These are phyloP conservation scores for Sporothrix pseudoabietina DNA, from an alignment of 2,329 filamentous ascomycete genomes.

Conservation along the genomic window DNA sequence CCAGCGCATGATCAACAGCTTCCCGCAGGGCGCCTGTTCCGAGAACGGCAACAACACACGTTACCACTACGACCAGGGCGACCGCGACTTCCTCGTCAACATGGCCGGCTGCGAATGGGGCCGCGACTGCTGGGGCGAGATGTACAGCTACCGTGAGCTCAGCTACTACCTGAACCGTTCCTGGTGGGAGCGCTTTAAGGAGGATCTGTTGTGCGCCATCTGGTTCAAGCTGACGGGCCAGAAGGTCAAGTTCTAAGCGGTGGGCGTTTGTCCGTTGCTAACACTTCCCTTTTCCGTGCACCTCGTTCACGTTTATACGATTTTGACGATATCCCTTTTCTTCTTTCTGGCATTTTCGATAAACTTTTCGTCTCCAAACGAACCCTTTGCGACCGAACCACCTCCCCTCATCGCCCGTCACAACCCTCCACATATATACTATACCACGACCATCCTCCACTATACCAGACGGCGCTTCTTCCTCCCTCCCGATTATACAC, in stretches of 20 bases:
- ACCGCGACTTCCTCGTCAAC: constrained; percentile 92
- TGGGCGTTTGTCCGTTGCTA: background rate
- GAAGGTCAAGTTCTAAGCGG: constrained; percentile 57
- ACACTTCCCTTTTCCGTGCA: background rate
- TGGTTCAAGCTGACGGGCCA: constrained; percentile 67
- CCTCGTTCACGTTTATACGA: constrained; percentile 25
- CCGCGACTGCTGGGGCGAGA: constrained; percentile 95
- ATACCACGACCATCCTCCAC: background rate
- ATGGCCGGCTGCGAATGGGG: constrained; percentile 99
- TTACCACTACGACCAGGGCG: constrained; percentile 83
- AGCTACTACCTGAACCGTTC: constrained; percentile 88
- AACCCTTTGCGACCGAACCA: background rate
- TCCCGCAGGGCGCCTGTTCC: constrained; percentile 85
- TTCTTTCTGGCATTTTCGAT: constrained; percentile 4
- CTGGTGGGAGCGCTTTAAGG: constrained; percentile 75
- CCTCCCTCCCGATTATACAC: background rate
- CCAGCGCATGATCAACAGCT: constrained; percentile 92
- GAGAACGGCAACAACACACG: constrained; percentile 72
- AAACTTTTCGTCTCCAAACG: background rate
- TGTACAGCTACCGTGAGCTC: constrained; percentile 91
- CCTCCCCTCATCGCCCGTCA: background rate
- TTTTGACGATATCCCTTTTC: constrained; percentile 26
- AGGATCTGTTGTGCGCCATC: constrained; percentile 61
- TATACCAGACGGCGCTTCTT: constrained; percentile 4
- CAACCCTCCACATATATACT: background rate